Base-by-base conservation (phyloP, 495 filamentous ascomycete species). In the Penicillium odoratum region DNA sequence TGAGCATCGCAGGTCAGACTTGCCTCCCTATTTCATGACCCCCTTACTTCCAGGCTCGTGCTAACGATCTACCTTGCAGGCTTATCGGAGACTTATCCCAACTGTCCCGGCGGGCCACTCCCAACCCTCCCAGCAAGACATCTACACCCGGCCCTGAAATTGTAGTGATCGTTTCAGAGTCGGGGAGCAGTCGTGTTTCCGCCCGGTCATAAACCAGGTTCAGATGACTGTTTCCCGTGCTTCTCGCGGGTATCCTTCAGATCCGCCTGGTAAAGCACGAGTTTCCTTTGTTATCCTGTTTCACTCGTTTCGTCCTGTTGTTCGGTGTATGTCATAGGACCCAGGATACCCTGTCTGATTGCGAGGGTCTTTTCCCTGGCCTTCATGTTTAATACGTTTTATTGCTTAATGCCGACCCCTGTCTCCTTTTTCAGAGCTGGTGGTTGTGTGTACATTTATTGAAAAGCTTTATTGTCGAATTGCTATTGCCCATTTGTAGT, bases 61-160 rank as follows among this genome's bases (percentile, higher is more conserved):
- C 25, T 40, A 31, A 30, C 18, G 7, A 18, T 45, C 26, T 15
- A 38, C 29, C 38, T 50, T 58, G 51, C 55, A 79, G 76, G 63
- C 68, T 79, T 36, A 65, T 79, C 61, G 73, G 69, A 46, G 75
- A 79, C 58, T 66, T 79, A 31, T 69, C 69, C 26, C 64, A 73
- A n/a, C 49, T 77, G 16, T 77, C 74, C 9, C 69, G 70, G 13
- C 69, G 66, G 47, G 64, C 68, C 48, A 73, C 71, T 16, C 70
- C 74, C 15, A 68, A 64, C 47, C 59, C 67, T 26, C 64, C 59
- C 25, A 76, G 74, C 54, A 63, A 66, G 48, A 65, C 75, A 7
- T 65, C 67, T 13, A 73, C 73, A 25, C 72, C 72, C 21, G 62
- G 61, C n/a, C 68, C 64, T 6, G 69, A 75, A 44, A 55, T 46